Evolutionary conservation across 139 green algal species (phyloP).

Genomic region (Coelastrella sp.): DNA sequence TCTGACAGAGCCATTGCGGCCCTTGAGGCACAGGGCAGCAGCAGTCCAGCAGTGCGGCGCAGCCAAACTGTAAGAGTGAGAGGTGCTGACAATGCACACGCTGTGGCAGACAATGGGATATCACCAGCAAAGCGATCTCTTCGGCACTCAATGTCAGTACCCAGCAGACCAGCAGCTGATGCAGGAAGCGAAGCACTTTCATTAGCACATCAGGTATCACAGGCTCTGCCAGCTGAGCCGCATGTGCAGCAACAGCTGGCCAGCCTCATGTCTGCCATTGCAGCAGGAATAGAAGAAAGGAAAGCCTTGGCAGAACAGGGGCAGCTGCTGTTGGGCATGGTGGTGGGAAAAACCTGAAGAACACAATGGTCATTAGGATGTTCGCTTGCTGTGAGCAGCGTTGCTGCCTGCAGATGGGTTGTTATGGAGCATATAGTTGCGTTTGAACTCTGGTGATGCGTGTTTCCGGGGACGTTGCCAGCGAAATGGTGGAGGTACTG

Average conservation of each 20-base stretch:
- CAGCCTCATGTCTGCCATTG: conserved; percentile 10
- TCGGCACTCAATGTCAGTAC: background rate
- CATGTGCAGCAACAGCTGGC: conserved; percentile 4
- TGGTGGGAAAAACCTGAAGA: background rate
- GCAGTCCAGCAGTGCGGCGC: background rate
- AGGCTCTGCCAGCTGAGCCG: background rate
- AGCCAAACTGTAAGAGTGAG: background rate
- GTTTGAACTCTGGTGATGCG: too few relatives aligned
- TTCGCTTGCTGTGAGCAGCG: too few relatives aligned
- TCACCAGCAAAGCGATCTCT: background rate
- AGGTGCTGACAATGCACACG: background rate
- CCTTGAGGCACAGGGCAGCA: too few relatives aligned
- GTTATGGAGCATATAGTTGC: too few relatives aligned
- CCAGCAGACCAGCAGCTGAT: background rate
- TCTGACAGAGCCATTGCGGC: too few relatives aligned
- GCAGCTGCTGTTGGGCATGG: conserved; percentile 26
- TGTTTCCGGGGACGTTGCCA: too few relatives aligned
- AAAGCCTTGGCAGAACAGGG: conserved; percentile 34
- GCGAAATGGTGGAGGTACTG: too few relatives aligned
- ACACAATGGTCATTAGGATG: background rate
- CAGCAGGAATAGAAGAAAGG: conserved; percentile 12
- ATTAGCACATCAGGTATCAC: background rate
- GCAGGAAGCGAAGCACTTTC: background rate
- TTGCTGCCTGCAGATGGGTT: too few relatives aligned
- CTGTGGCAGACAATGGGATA: background rate